Percentiles rank a stretch among this genome's conserved stretches.
Conservation (phyloP, 2,329 filamentous ascomycete genomes). For the Penicillium concentricum region DNA sequence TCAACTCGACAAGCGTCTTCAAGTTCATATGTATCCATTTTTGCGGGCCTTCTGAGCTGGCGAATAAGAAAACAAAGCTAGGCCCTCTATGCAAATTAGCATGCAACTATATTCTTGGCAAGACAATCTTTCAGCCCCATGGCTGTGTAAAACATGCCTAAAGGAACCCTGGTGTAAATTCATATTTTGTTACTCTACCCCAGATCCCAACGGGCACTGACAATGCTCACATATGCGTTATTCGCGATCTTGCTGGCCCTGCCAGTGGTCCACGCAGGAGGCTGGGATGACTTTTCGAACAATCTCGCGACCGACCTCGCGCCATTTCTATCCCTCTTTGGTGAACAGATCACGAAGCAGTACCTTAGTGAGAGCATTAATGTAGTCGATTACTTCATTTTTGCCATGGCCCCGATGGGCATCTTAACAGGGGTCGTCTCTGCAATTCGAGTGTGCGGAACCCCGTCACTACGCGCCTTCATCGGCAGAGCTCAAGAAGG, state of each 20-base stretch:
- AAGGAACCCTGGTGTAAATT: background rate
- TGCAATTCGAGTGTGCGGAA: slow-evolving; percentile 39
- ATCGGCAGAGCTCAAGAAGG: slow-evolving; percentile 40
- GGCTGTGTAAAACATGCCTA: background rate
- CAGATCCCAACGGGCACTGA: background rate
- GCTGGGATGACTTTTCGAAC: slow-evolving; percentile 17
- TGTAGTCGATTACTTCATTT: slow-evolving; percentile 37
- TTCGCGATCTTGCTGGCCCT: background rate
- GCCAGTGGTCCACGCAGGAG: background rate
- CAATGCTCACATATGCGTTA: background rate
- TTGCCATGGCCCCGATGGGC: slow-evolving; percentile 41
- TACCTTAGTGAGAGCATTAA: slow-evolving; percentile 38
- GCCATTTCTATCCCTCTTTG: slow-evolving; percentile 31
- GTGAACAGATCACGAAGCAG: slow-evolving; percentile 42
- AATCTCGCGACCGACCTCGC: slow-evolving; percentile 16
- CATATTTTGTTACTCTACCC: background rate
- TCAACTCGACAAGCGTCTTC: too few relatives aligned
- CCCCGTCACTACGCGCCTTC: slow-evolving; percentile 34
- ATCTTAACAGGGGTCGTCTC: slow-evolving; percentile 38
- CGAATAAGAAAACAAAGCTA: too few relatives aligned
- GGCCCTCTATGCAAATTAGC: too few relatives aligned
- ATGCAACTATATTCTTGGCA: too few relatives aligned
- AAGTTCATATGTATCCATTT: too few relatives aligned
- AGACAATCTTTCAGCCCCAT: too few relatives aligned
- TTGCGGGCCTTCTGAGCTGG: too few relatives aligned